phyloP scores from a whole-genome alignment of 495 filamentous ascomycete genomes.

The Sabuloglossum arenarium region DNA sequence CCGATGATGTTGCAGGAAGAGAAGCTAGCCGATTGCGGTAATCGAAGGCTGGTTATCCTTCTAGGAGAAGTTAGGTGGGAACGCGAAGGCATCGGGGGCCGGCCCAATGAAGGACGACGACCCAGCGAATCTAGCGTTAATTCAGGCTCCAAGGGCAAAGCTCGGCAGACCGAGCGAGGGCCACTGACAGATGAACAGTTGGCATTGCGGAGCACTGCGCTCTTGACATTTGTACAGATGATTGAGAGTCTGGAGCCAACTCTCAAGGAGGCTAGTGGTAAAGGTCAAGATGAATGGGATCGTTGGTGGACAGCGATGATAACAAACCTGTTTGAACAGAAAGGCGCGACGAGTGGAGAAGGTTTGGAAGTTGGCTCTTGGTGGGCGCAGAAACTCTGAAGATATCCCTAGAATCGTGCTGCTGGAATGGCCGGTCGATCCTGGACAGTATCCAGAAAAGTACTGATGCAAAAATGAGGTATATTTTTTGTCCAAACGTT shows the following conservation, averaged over 20 bases:
- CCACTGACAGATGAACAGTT: constrained; percentile 48
- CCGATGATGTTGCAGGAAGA: constrained; percentile 71
- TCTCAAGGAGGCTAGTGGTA: constrained; percentile 60
- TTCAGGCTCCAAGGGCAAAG: constrained; percentile 18
- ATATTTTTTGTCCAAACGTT: not conserved
- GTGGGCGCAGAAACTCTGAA: constrained; percentile 53
- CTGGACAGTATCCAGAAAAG: not conserved
- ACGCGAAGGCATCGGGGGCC: constrained; percentile 32
- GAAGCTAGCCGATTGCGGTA: constrained; percentile 43
- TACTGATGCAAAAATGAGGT: no score
- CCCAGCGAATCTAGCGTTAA: constrained; percentile 5
- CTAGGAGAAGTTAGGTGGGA: constrained; percentile 82
- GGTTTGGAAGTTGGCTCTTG: constrained; percentile 88
- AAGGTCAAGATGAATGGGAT: constrained; percentile 84
- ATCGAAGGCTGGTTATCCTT: constrained; percentile 62
- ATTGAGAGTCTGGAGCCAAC: constrained; percentile 75
- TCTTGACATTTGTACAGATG: constrained; percentile 65
- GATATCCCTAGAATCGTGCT: not conserved
- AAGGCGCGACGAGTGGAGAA: constrained; percentile 64
- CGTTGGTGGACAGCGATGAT: constrained; percentile 77
- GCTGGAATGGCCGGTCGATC: not conserved
- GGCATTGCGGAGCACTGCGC: constrained; percentile 55
- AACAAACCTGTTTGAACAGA: constrained; percentile 56
- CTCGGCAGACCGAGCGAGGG: constrained; percentile 15
- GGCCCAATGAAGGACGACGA: constrained; percentile 8